phyloP scores from a whole-genome alignment of 805 yeast species.

The Spathaspora sp. region DNA sequence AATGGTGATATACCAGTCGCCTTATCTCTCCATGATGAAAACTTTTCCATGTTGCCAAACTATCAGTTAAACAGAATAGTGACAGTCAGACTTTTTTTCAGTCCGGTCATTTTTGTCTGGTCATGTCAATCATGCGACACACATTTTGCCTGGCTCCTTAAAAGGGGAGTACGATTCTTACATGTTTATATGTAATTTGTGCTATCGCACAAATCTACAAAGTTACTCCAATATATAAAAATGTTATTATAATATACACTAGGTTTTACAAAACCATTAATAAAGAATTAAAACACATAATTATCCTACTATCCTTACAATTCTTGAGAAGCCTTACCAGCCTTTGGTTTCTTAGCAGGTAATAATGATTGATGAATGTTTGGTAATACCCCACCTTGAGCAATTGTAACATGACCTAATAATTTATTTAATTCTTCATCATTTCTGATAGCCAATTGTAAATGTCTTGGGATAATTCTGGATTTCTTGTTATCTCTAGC shows the following conservation, averaged over 20 bases:
- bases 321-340: constrained; percentile 63
- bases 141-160: no score
- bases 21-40: constrained; percentile 79
- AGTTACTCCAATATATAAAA: background rate
- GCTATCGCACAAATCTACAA: background rate
- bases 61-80: no score
- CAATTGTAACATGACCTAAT: constrained; percentile 89
- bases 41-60: constrained; percentile 62
- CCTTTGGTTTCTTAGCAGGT: constrained; percentile 68
- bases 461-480: constrained; percentile 98
- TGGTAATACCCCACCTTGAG: constrained; percentile 99
- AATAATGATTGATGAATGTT: constrained; percentile 91
- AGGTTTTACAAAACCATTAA: background rate
- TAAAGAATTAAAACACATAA: constrained; percentile 1
- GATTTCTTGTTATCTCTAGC: constrained; percentile 99
- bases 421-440: constrained; percentile 98
- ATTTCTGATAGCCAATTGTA: constrained; percentile 97
- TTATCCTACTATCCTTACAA: constrained; percentile 32
- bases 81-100: background rate
- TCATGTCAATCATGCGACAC: no score
- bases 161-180: no score
- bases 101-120: no score
- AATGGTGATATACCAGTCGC: constrained; percentile 95
- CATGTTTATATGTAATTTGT: no score
- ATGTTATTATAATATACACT: constrained; percentile 3